A percentile compares a stretch with the other conserved stretches of the same genome.
These are phyloP conservation scores for Colletotrichum lindemuthianum DNA, from an alignment of 2,329 filamentous ascomycete genomes.

Conservation along the genomic window DNA sequence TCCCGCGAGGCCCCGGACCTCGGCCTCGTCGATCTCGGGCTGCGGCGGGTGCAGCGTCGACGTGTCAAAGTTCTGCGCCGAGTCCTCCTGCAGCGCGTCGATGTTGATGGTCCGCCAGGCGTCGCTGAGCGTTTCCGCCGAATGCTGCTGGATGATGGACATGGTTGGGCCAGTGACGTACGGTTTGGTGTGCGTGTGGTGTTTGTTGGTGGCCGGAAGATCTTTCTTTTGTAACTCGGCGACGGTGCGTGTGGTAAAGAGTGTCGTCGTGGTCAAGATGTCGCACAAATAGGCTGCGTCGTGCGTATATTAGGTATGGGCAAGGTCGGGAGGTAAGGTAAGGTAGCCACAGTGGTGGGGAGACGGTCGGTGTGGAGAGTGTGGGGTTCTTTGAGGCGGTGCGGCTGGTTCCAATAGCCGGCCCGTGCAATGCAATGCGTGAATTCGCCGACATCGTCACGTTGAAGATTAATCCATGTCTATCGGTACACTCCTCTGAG, in stretches of 20 bases:
- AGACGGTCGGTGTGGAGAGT: slow-evolving; percentile 28
- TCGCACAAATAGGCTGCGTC: slow-evolving; percentile 13
- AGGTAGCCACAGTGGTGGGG: slow-evolving; percentile 35
- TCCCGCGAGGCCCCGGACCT: slow-evolving; percentile 79
- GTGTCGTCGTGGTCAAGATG: not conserved
- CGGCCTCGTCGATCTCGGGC: slow-evolving; percentile 77
- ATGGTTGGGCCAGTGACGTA: slow-evolving; percentile 48
- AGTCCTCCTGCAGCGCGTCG: slow-evolving; percentile 90
- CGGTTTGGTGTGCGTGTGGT: not conserved
- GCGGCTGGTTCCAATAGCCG: slow-evolving; percentile 15
- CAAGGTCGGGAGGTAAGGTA: slow-evolving; percentile 29
- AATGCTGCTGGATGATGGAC: slow-evolving; percentile 76
- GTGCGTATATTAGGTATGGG: slow-evolving; percentile 12
- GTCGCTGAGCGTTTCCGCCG: slow-evolving; percentile 67
- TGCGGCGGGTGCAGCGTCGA: slow-evolving; percentile 82
- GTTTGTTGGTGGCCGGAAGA: not conserved
- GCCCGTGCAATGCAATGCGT: slow-evolving; percentile 13
- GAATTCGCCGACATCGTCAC: not conserved
- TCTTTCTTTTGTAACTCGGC: not conserved
- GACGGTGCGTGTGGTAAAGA: not conserved
- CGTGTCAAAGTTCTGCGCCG: slow-evolving; percentile 89
- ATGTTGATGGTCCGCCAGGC: slow-evolving; percentile 92
- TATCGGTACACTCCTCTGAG: not conserved
- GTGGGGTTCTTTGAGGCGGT: slow-evolving; percentile 35
- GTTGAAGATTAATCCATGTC: slow-evolving; percentile 6